These are phyloP conservation scores for Termitomyces sp. DNA, from an alignment of 768 basidiomycete species.

Conservation along the genomic window DNA sequence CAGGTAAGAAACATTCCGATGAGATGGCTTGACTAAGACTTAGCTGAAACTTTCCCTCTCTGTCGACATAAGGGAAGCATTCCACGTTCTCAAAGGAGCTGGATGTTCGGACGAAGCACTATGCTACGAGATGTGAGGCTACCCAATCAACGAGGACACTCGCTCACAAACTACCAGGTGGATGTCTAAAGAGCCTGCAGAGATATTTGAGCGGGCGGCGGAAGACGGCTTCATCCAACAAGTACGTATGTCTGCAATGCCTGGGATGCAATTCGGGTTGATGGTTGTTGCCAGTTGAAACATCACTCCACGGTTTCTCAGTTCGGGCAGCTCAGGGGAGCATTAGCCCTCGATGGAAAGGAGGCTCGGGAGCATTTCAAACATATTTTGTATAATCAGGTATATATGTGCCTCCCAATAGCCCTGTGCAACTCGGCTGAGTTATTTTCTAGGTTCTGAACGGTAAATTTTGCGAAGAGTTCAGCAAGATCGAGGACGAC, in stretches of 20 bases:
- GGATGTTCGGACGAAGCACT: conserved; percentile 66
- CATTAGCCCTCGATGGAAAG: conserved; percentile 51
- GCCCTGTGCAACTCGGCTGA: not conserved
- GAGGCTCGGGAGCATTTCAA: conserved; percentile 48
- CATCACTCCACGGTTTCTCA: conserved; percentile 61
- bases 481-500: conserved; percentile 51
- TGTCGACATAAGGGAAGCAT: conserved; percentile 44
- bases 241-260: conserved; percentile 22
- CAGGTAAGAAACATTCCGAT: conserved; percentile 27
- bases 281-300: conserved; percentile 38
- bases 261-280: conserved; percentile 3
- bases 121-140: conserved; percentile 58
- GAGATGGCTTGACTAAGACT: not conserved
- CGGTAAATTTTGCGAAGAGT: conserved; percentile 53
- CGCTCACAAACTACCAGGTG: conserved; percentile 33
- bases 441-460: conserved; percentile 42
- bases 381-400: conserved; percentile 56
- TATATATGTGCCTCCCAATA: conserved; percentile 15
- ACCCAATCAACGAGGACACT: not conserved
- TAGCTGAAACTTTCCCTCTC: not conserved
- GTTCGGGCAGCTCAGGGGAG: conserved; percentile 57
- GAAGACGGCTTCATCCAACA: conserved; percentile 63
- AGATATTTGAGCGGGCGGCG: conserved; percentile 64
- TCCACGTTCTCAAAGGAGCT: conserved; percentile 57
- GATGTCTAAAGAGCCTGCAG: conserved; percentile 72